These are phyloP conservation scores for Naegleria fowleri DNA, from an alignment of 208 protist genomes.

Conservation along the genomic window DNA sequence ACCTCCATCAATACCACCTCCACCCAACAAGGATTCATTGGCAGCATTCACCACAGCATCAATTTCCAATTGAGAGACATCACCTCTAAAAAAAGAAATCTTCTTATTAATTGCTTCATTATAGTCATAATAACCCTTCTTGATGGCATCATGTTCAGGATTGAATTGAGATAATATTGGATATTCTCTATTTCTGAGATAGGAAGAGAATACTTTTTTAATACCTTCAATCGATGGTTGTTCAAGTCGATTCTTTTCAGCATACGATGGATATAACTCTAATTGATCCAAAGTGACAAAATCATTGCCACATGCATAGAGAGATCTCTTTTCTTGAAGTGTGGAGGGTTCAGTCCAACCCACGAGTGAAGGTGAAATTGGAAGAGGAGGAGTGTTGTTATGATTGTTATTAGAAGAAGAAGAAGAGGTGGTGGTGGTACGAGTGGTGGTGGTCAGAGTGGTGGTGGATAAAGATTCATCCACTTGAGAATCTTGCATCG, in stretches of 20 bases:
- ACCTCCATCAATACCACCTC: constrained; percentile 2
- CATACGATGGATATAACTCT: background rate
- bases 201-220: background rate
- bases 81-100: background rate
- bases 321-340: background rate
- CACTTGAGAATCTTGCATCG: no score
- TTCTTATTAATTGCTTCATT: constrained; percentile 19
- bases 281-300: constrained; percentile 5
- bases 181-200: background rate
- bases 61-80: background rate
- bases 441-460: no score
- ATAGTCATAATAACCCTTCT: background rate
- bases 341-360: background rate
- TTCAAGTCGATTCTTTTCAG: background rate
- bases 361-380: background rate
- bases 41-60: constrained; percentile 25
- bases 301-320: constrained; percentile 1
- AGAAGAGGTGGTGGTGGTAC: no score
- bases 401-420: no score
- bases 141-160: background rate
- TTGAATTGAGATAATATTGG: background rate
- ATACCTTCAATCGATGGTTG: background rate
- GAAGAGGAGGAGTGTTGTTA: background rate
- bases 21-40: background rate
- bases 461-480: no score